Evolutionary conservation across 352 stramenopile species (phyloP), one percentile per base, ranked within the genome.

Genomic region (Globisporangium okanoganense): DNA sequence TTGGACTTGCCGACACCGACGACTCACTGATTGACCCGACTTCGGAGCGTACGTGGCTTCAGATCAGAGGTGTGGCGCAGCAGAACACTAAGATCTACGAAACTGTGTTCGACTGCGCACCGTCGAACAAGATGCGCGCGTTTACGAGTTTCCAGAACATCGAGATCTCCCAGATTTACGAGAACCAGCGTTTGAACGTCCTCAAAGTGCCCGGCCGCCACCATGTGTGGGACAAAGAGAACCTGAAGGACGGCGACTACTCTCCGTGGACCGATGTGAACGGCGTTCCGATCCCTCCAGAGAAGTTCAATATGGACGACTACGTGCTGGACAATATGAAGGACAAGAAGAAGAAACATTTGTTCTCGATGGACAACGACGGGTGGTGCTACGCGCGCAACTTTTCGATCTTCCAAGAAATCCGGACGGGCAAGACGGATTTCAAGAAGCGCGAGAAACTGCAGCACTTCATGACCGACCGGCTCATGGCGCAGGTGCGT

Each of bases 361-460:
- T 94, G 18, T 91, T 94, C 58, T 88, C 83, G 2, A 92, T 92
- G 80, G 86, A 95, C 62, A 76, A 94, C 63, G 85, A 95, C 56
- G 84, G 84, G 0, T 95, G 86, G 86, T 88, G 76, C 52, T 95
- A 95, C 52, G 85, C 86, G 38, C 84, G 85, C 38, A 94, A 95
- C 57, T 95, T 95, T 27, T 89, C 78, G 3, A 82, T 93, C 48
- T 95, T 95, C 66, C 86, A 95, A 59, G 81, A 95, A 53, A 72
- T 94, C 38, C 84, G 86, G 0, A 90, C 85, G 5, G 79, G 78
- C 71, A 87, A 82, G 56, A 86, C 80, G 5, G 84, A 90, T 56
- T 88, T 84, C 58, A 74, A 76, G 25, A 90, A 89, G 54, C 84
- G 86, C 22, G 86, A 95, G 58, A 90, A 88, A 64, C 71, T 95